Evolutionary conservation across 1,139 yeast genomes (phyloP).

Genomic region (Hanseniaspora sp.): DNA sequence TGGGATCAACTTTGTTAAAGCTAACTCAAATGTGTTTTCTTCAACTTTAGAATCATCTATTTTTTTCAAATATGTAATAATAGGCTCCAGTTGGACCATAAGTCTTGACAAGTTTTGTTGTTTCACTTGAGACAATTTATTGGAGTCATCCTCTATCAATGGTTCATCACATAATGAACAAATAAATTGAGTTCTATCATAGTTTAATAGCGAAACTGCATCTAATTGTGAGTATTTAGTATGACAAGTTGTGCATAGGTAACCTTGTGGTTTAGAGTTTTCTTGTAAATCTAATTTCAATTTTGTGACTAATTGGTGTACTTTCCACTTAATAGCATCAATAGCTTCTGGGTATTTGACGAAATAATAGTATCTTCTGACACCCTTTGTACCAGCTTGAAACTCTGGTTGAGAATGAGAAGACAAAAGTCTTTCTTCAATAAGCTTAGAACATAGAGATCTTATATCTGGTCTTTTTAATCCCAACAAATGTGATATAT

Average conservation of each 20-base stretch:
- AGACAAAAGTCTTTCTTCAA: constrained; percentile 67
- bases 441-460: constrained; percentile 64
- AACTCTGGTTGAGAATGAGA: constrained; percentile 75
- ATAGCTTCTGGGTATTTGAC: constrained; percentile 88
- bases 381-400: constrained; percentile 57
- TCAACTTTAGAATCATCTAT: constrained; percentile 78
- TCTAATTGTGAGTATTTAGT: constrained; percentile 76
- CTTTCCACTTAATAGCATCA: constrained; percentile 93
- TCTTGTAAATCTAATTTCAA: constrained; percentile 72
- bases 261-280: constrained; percentile 88
- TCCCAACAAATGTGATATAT: constrained; percentile 65
- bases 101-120: constrained; percentile 74
- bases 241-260: constrained; percentile 76
- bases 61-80: constrained; percentile 68
- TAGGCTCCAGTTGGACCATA: constrained; percentile 83
- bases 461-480: constrained; percentile 81
- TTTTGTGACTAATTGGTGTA: constrained; percentile 69
- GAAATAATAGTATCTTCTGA: constrained; percentile 69
- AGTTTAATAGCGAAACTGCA: constrained; percentile 69
- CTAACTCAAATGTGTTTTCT: constrained; percentile 77
- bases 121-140: constrained; percentile 67
- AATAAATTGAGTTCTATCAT: constrained; percentile 66
- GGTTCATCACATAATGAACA: constrained; percentile 75
- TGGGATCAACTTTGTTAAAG: constrained; percentile 70
- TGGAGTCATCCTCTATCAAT: constrained; percentile 77